phyloP scores from a whole-genome alignment of 345 rosid species.

The Reutealis trisperma region DNA sequence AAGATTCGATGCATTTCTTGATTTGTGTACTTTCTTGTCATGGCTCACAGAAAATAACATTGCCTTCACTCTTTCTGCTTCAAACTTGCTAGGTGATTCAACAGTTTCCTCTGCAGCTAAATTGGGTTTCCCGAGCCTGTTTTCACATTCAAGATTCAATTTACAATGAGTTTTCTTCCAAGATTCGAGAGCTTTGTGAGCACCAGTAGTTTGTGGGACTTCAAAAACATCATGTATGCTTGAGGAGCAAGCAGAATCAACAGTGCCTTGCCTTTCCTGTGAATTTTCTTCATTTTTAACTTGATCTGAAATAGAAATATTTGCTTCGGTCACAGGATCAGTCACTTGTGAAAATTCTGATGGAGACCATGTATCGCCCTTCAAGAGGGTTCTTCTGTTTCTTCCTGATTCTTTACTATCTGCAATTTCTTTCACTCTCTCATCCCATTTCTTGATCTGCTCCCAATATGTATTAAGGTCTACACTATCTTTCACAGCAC shows the following conservation, averaged over 20 bases:
- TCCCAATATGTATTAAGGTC: constrained; percentile 56
- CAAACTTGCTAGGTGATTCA: constrained; percentile 13
- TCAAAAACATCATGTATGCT: constrained; percentile 64
- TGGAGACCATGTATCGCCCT: constrained; percentile 42
- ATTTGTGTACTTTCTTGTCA: constrained; percentile 31
- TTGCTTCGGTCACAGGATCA: constrained; percentile 34
- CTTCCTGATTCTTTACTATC: constrained; percentile 36
- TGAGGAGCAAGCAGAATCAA: constrained; percentile 29
- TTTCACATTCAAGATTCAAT: constrained; percentile 26
- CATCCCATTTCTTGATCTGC: constrained; percentile 57
- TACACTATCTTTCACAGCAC: constrained; percentile 17
- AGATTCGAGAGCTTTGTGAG: constrained; percentile 3
- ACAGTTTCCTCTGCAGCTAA: constrained; percentile 20
- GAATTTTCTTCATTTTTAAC: constrained; percentile 29
- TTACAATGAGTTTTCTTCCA: constrained; percentile 23
- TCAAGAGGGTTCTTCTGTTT: constrained; percentile 31
- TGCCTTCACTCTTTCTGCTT: constrained; percentile 37
- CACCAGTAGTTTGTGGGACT: constrained; percentile 48
- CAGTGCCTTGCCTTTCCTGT: constrained; percentile 22
- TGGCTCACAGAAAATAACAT: constrained; percentile 24
- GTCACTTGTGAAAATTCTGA: constrained; percentile 37
- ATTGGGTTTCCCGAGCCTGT: constrained; percentile 44
- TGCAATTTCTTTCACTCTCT: constrained; percentile 38
- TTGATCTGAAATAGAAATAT: constrained; percentile 28
- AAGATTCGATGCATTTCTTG: constrained; percentile 21